Evolutionary conservation across 1,139 yeast species (phyloP), one percentile per base, ranked within the genome.

Genomic region (Suhomyces choctaworum): DNA sequence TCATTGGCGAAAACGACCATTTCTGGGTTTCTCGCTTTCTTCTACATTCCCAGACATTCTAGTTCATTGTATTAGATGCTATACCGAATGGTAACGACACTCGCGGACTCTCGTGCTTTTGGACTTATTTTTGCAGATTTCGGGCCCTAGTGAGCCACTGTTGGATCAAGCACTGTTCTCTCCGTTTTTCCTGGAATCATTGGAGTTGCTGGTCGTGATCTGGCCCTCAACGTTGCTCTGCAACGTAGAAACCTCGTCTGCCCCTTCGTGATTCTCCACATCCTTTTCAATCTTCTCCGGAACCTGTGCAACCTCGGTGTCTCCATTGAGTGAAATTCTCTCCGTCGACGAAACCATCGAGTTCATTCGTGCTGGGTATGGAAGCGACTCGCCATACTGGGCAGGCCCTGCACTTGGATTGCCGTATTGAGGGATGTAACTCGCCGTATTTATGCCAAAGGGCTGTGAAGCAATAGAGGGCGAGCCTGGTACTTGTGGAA

Each of bases 381-480:
- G 47, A 31, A 47, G 47, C 10, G 31, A 11, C 7, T 47, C 51
- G 13, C 48, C 47, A 29, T 32, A 42, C 26, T 41, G 41, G 8
- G 25, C 25, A 7, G 40, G 34, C 11, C 29, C 40, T 6, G 29
- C 40, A 32, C 37, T 22, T 7, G 20, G 20, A 14, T 37, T 15
- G 17, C 28, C 42, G 24, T 42, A 44, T 29, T 45, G 58, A 4
- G 52, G 50, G 35, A 46, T 51, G 32, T 48, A 51, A 34, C 42
- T 51, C 11, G 49, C 52, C 9, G 55, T 44, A 27, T 44, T 45
- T 7, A 50, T 46, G 6, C 48, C 42, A 36, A 45, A 46, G 12
- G 48, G 40, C 31, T 44, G 45, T 4, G 32, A 20, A 9, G 42
- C 32, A 5, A 31, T 22, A 5, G 22, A 30, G 7, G 48, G 47